Evolutionary conservation across 2,329 filamentous ascomycete genomes (phyloP), one percentile per base, ranked within the genome.

Genomic region (Fusarium aywerte): DNA sequence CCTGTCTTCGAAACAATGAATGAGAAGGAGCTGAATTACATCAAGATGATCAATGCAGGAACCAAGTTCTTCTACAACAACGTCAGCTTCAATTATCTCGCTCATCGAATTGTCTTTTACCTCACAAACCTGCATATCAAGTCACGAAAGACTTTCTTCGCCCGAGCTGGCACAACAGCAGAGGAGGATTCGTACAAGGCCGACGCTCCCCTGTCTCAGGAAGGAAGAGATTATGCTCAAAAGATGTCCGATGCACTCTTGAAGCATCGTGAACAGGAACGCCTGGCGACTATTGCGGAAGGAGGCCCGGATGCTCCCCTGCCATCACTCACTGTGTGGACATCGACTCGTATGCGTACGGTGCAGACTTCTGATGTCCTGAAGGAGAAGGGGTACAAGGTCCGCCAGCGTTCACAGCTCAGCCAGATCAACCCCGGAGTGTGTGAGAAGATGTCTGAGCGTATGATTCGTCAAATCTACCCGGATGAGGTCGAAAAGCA

Each of bases 1-100:
- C 96, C 96, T 20, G 90, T 95, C 60, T 99, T 97, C 72, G 94
- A 99, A 80, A 97, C 93, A 2, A 98, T 99, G 93, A 87, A 94
- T 73, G 96, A 99, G 78, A 85, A 86, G 29, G 94, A 98, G 69
- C 85, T 99, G 66, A 97, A 98, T 77, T 99, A 95, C 80, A 95
- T 99, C 81, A 97, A 97, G 82, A 97, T 99, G 95, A 97, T 98
- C 77, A 99, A 99, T 72, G 96, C 96, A 9, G 96, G 96, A 42
- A 89, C 95, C 75, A 89, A 93, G 70, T 91, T 99, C 75, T 91
- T 95, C 72, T 95, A 98, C 79, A 99, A 99, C 81, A 97, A 98
- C 70, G 92, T 96, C 76, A 94, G 91, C 75, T 98, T 99, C 78
- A 95, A 94, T 72, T 99, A 99, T 76, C 86, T 99, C 31, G 97